A percentile compares a stretch with the other conserved stretches of the same genome.
These are phyloP conservation scores for Neurospora tetrasperma DNA, from an alignment of 495 filamentous ascomycete genomes.

Conservation along the genomic window DNA sequence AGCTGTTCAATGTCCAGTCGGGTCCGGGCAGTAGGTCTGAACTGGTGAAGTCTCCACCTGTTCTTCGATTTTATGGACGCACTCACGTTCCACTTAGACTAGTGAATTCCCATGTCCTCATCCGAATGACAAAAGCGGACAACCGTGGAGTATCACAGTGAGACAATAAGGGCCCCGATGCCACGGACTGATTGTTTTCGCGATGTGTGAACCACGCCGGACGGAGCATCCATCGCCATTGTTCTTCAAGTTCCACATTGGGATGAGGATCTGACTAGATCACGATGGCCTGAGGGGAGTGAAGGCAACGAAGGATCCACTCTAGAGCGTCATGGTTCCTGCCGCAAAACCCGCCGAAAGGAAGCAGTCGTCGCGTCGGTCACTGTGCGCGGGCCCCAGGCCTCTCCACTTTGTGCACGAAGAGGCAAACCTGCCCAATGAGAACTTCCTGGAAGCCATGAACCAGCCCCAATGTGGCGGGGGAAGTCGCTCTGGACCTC, in stretches of 20 bases:
- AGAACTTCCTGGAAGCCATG: background rate
- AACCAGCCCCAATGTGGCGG: conserved; percentile 20
- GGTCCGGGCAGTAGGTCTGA: background rate
- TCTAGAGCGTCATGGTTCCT: background rate
- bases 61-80: background rate
- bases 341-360: background rate
- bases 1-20: background rate
- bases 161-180: background rate
- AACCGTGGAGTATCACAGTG: background rate
- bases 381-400: background rate
- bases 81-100: background rate
- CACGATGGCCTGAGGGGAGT: background rate
- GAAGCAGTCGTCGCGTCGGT: background rate
- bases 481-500: conserved; percentile 10
- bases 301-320: background rate
- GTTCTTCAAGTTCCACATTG: background rate
- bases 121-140: background rate
- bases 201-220: background rate
- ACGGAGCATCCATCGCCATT: background rate
- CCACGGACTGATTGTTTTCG: background rate
- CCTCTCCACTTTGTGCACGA: background rate
- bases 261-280: background rate
- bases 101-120: background rate
- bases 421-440: background rate
- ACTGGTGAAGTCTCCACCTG: background rate